Base-by-base conservation (phyloP, 805 yeast species). In the Suhomyces sp. region DNA sequence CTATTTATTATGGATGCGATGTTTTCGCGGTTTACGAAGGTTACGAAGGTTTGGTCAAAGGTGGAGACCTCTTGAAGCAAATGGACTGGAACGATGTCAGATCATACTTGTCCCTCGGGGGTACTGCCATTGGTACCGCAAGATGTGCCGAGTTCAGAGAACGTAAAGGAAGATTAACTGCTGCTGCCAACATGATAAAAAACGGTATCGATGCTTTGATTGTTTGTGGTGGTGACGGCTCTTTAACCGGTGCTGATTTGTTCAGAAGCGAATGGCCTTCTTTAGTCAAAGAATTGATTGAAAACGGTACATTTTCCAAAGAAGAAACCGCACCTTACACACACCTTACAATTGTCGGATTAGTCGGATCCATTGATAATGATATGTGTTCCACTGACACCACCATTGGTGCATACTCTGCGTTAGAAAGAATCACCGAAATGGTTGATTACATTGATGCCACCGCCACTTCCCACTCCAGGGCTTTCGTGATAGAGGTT, bases 341-440 rank as follows among this genome's bases (percentile, higher is more conserved):
- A 48, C 76, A 76, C 48, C 71, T 83, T 51, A 81, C 77, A 44
- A 81, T 83, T 43, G 80, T 80, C 48, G 91, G 91, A 40, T 69
- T 79, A 14, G 90, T 83, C 33, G 91, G 91, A 9, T 81, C 88
- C n/a, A 83, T 83, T 47, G 91, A 83, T 56, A 83, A 83, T 53
- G 91, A 83, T 57, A 83, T 83, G 90, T 72, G 87, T n/a, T 65
- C 77, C n/a, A 83, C 90, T 2, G 90, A 83, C 56, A 81, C 87
- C 26, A 83, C 91, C 14, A 83, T 83, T 53, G 91, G 91, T 43
- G 86, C 88, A 8, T 81, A 76, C 54, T 81, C 88, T n/a, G 77
- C 90, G 1, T 66, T 83, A 40, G 88, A 79, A 39, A 68, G 91
- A 54, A 83, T 83, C 46, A 77, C 84, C 50, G 78, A 80, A 52